Evolutionary conservation across 2,329 filamentous ascomycete genomes (phyloP), one percentile per base, ranked within the genome.

Genomic region (Ceratocystis albifundus): DNA sequence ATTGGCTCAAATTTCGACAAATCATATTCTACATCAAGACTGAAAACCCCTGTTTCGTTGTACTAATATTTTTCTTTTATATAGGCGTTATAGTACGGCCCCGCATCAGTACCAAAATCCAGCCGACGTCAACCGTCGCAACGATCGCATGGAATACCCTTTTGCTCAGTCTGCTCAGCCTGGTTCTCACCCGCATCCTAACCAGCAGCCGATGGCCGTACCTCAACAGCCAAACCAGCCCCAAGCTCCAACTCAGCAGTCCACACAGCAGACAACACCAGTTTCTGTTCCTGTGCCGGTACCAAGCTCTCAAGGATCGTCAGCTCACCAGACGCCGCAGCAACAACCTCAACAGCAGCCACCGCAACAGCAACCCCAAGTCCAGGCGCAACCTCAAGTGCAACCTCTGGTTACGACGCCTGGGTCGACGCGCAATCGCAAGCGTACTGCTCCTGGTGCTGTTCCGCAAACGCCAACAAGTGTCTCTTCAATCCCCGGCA

Each of bases 41-140:
- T 22, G 15, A 20, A 7, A 25, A 15, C 25, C 25, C 44, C 12
- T 36, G 55, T 32, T 59, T 59, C 28, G n/a, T 59, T 36, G 15
- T 59, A 36, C 36, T 63, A n/a, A 32, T 50, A 30, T 45, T 53
- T 46, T 65, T 44, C 20, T 28, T 8, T 30, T 59, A 17, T 8
- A n/a, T 53, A 65, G 66, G 30, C 66, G 66, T 25, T 67, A 61
- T 53, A 63, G 50, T 63, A 44, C 57, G 50, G 41, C 48, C 68
- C 70, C 72, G 69, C 79, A 83, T 71, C 73, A 77, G 65, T 82
- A 82, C 71, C 80, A 79, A 73, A 73, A 76, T 70, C 41, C 82
- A 69, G 79, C 83, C 79, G 65, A 61, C 50, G 45, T 65, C n/a
- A 76, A 74, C 70, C 76, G 76, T 68, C 76, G 77, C 66, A 75